phyloP scores from a whole-genome alignment of 495 filamentous ascomycete species.

The Letharia columbiana region DNA sequence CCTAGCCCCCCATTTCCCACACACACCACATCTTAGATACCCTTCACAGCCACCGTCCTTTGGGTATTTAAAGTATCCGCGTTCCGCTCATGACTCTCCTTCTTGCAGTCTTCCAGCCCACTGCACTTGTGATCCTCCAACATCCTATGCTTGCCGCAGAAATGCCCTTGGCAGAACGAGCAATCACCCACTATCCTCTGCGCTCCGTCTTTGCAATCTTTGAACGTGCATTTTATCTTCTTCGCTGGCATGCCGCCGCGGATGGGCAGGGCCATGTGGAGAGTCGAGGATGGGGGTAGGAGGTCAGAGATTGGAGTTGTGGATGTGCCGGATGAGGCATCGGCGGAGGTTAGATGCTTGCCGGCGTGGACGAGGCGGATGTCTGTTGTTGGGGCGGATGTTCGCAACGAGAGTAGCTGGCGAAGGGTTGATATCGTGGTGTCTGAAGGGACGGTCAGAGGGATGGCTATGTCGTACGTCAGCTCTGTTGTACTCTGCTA shows the following conservation, averaged over 20 bases:
- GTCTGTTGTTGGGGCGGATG: constrained; percentile 31
- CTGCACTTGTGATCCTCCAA: constrained; percentile 88
- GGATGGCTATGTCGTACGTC: constrained; percentile 21
- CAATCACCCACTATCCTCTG: constrained; percentile 94
- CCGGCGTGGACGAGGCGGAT: constrained; percentile 34
- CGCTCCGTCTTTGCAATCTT: constrained; percentile 75
- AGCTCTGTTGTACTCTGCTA: constrained; percentile 28
- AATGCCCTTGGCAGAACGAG: constrained; percentile 86
- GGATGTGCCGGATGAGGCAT: constrained; percentile 28
- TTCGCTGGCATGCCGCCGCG: constrained; percentile 43
- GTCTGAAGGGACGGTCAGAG: constrained; percentile 26
- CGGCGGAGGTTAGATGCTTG: constrained; percentile 32
- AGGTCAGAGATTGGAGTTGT: constrained; percentile 14
- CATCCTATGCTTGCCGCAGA: constrained; percentile 87
- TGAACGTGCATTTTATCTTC: constrained; percentile 80
- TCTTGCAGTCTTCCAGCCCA: constrained; percentile 96
- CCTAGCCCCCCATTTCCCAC: neutral
- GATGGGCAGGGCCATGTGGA: constrained; percentile 35
- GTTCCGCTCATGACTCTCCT: constrained; percentile 86
- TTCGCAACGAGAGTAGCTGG: constrained; percentile 38
- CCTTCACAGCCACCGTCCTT: constrained; percentile 64
- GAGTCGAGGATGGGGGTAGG: constrained; percentile 32
- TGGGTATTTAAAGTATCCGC: constrained; percentile 84
- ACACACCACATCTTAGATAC: constrained; percentile 38
- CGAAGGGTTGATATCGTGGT: constrained; percentile 36